A percentile compares a stretch with the other conserved stretches of the same genome.
These are phyloP conservation scores for Phoenix dactylifera DNA, from an alignment of 176 grass and related monocot genomes.

Conservation along the genomic window DNA sequence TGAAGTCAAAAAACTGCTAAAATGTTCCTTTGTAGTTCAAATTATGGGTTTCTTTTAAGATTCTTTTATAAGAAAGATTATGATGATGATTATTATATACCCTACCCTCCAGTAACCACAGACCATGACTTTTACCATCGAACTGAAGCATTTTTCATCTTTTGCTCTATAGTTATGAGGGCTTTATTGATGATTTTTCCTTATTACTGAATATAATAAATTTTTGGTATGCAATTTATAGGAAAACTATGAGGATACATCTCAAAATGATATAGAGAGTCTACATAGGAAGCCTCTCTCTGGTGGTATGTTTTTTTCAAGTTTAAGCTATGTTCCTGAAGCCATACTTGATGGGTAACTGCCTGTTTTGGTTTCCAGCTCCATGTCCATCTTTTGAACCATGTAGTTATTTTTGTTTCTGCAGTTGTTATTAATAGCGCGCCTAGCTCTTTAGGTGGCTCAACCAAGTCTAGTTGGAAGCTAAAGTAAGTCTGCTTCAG, in stretches of 20 bases:
- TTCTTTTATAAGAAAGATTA: too few relatives aligned
- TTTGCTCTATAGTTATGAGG: not conserved
- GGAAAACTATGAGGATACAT: constrained; percentile 36
- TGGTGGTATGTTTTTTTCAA: constrained; percentile 39
- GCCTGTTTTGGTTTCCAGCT: not conserved
- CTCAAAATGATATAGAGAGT: constrained; percentile 59
- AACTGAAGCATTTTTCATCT: not conserved
- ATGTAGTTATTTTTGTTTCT: constrained; percentile 7
- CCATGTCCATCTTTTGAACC: not conserved
- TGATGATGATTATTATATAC: too few relatives aligned
- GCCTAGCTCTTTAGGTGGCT: constrained; percentile 17
- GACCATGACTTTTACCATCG: too few relatives aligned
- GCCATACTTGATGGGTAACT: constrained; percentile 3
- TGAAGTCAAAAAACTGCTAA: too few relatives aligned
- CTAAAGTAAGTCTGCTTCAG: constrained; percentile 50
- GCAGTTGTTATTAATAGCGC: constrained; percentile 24
- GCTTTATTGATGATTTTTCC: not conserved
- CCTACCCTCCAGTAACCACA: too few relatives aligned
- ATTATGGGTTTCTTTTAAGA: too few relatives aligned
- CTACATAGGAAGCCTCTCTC: constrained; percentile 40
- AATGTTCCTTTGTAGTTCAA: too few relatives aligned
- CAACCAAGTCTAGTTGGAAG: constrained; percentile 64
- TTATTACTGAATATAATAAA: not conserved
- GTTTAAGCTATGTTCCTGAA: not conserved
- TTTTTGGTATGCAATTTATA: constrained; percentile 8